Conservation (phyloP, 371 early-diverging fungal genomes). For the Mortierella sp. region DNA sequence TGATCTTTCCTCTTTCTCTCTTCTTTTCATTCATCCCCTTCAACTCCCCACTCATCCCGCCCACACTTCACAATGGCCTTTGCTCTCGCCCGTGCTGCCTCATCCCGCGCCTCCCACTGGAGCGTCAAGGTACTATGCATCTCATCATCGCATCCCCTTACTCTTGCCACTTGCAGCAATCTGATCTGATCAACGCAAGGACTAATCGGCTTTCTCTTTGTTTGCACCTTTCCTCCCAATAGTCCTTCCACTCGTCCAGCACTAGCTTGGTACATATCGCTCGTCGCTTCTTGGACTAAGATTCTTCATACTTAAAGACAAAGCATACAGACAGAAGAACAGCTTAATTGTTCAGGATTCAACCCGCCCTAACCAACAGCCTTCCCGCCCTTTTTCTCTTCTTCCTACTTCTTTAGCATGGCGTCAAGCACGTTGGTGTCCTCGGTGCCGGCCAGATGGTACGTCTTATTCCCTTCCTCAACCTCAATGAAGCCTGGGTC, state of each 20-base stretch:
- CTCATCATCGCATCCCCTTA: not conserved
- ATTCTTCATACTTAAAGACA: not conserved
- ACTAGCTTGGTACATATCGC: conserved; percentile 31
- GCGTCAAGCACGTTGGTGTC: conserved; percentile 76
- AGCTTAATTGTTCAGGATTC: not conserved
- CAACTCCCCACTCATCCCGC: conserved; percentile 16
- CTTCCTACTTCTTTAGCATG: conserved; percentile 22
- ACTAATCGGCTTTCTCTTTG: not conserved
- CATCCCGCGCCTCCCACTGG: conserved; percentile 53
- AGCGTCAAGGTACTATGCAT: conserved; percentile 44
- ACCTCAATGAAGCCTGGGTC: not conserved
- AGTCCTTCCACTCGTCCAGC: conserved; percentile 46
- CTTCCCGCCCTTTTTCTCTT: not conserved
- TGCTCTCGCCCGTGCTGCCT: conserved; percentile 49
- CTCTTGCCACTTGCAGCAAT: not conserved
- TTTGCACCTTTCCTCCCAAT: not conserved
- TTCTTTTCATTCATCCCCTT: not conserved
- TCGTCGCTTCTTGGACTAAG: not conserved
- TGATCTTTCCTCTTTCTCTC: not conserved
- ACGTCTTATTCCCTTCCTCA: not conserved
- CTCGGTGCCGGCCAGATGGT: conserved; percentile 91
- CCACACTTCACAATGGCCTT: conserved; percentile 39
- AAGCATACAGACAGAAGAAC: not conserved
- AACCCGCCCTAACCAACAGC: not conserved
- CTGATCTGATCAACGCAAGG: not conserved